Conservation (phyloP, 2,329 filamentous ascomycete genomes). For the Alternaria sp. region DNA sequence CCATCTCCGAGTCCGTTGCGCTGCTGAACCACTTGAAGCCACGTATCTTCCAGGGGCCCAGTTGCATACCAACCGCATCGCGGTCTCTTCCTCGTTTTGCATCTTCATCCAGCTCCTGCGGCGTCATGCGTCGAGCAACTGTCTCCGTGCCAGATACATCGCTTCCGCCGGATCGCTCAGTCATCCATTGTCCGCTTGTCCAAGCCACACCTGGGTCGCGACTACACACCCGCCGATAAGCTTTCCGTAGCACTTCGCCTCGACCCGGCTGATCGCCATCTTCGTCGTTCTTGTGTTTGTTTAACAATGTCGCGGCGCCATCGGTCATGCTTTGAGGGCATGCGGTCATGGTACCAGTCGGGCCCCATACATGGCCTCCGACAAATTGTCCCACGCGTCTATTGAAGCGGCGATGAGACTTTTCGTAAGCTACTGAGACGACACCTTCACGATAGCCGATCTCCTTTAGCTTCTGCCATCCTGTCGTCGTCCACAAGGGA, state of each 20-base stretch:
- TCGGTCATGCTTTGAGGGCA: slow-evolving; percentile 73
- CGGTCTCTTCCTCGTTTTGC: slow-evolving; percentile 28
- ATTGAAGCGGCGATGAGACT: slow-evolving; percentile 57
- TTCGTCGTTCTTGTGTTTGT: slow-evolving; percentile 22
- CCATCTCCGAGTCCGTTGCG: slow-evolving; percentile 69
- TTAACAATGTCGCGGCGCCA: slow-evolving; percentile 54
- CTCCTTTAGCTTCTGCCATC: slow-evolving; percentile 68
- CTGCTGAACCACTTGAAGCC: slow-evolving; percentile 78
- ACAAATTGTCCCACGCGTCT: slow-evolving; percentile 67
- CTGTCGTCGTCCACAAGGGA: slow-evolving; percentile 67
- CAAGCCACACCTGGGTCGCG: slow-evolving; percentile 61
- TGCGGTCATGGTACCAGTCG: slow-evolving; percentile 65
- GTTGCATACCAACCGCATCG: slow-evolving; percentile 41
- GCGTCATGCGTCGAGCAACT: slow-evolving; percentile 50
- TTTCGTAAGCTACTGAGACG: slow-evolving; percentile 66
- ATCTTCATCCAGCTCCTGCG: slow-evolving; percentile 30
- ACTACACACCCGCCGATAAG: slow-evolving; percentile 61
- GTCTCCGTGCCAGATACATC: slow-evolving; percentile 74
- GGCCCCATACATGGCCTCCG: slow-evolving; percentile 64
- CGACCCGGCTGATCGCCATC: slow-evolving; percentile 38
- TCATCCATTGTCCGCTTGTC: slow-evolving; percentile 83
- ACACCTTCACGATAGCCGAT: slow-evolving; percentile 66
- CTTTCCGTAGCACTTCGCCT: slow-evolving; percentile 58
- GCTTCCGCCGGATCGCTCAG: slow-evolving; percentile 71
- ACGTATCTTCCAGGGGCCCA: slow-evolving; percentile 66